Evolutionary conservation across 345 rosid species (phyloP).

Genomic region (Syzygium grande): DNA sequence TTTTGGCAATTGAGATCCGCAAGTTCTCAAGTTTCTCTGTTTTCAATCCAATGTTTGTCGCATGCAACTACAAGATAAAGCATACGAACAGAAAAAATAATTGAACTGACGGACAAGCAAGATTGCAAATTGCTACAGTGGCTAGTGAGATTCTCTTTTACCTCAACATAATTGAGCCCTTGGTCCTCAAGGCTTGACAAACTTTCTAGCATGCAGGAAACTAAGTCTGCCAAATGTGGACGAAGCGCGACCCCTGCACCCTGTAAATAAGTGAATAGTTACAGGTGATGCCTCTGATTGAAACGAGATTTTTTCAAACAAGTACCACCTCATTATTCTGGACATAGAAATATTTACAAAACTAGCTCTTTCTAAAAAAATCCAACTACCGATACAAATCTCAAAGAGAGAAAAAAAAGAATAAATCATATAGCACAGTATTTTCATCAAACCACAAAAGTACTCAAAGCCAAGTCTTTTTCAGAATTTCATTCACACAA

Average conservation of each 20-base stretch:
- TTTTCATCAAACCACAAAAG: not conserved
- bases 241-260: conserved; percentile 92
- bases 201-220: conserved; percentile 98
- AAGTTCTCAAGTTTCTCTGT: conserved; percentile 90
- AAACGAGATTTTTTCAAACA: not conserved
- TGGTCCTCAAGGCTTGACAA: conserved; percentile 98
- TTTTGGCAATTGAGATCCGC: conserved; percentile 87
- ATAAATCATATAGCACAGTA: not conserved
- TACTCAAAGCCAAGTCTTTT: not conserved
- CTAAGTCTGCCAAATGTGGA: conserved; percentile 81
- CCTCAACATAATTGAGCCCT: conserved; percentile 97
- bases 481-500: not conserved
- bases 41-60: conserved; percentile 87
- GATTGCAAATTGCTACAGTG: not conserved
- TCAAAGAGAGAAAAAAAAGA: not conserved
- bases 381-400: not conserved
- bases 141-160: conserved; percentile 13
- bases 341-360: not conserved
- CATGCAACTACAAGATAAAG: conserved; percentile 71
- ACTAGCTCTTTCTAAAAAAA: not conserved
- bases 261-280: conserved; percentile 19
- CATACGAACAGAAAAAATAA: not conserved
- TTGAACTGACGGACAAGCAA: not conserved
- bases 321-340: not conserved
- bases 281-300: not conserved